phyloP scores from a whole-genome alignment of 129 eudicot genomes.

The Pittosporum tobira region DNA sequence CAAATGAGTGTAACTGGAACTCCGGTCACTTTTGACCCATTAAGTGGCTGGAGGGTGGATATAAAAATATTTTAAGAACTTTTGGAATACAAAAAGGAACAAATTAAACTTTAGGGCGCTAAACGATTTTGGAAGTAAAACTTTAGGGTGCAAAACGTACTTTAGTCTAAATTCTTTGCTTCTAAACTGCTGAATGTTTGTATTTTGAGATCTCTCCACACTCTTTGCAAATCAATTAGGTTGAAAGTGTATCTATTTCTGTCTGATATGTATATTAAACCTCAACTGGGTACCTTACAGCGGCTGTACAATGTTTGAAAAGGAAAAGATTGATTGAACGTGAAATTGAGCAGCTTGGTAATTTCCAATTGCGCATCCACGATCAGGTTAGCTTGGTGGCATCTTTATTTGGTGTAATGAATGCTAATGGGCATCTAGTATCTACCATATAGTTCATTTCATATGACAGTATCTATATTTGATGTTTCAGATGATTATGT shows the following conservation, averaged over 20 bases:
- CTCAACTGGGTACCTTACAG: slow-evolving; percentile 18
- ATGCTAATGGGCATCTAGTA: background rate
- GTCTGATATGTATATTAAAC: background rate
- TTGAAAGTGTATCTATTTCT: background rate
- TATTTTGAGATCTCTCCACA: too few relatives aligned
- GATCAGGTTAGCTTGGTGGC: slow-evolving; percentile 32
- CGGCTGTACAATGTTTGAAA: slow-evolving; percentile 51
- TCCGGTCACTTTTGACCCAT: too few relatives aligned
- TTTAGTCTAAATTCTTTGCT: too few relatives aligned
- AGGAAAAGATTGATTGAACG: slow-evolving; percentile 44
- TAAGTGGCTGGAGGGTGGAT: too few relatives aligned
- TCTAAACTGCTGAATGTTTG: too few relatives aligned
- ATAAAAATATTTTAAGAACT: too few relatives aligned
- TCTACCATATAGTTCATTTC: background rate
- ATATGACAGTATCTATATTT: background rate
- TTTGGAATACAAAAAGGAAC: too few relatives aligned
- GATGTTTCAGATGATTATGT: slow-evolving; percentile 35
- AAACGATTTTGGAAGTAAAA: too few relatives aligned
- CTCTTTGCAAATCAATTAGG: too few relatives aligned
- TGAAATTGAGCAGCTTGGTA: slow-evolving; percentile 54
- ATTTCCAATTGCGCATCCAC: slow-evolving; percentile 48
- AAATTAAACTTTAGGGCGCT: too few relatives aligned
- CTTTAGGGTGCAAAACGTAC: too few relatives aligned
- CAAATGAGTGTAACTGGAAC: too few relatives aligned
- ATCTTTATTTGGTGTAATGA: background rate